Conservation (phyloP, 306 rosid species). For the Quillaja saponaria region DNA sequence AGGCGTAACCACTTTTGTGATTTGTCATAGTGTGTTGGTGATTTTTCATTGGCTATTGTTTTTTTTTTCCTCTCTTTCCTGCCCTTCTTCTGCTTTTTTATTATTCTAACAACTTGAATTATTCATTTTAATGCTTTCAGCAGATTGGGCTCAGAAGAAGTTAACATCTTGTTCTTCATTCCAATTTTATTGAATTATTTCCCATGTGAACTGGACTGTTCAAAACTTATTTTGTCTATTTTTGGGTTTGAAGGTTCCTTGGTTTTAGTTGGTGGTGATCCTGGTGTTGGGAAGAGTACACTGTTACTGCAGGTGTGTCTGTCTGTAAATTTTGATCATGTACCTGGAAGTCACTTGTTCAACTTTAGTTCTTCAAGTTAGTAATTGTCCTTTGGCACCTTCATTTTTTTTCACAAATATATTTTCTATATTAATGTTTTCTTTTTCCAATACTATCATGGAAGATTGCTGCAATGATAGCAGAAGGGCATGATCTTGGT, state of each 20-base stretch:
- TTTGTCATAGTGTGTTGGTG: constrained; percentile 17
- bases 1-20: constrained; percentile 4
- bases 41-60: neutral
- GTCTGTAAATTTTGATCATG: constrained; percentile 11
- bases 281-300: constrained; percentile 99
- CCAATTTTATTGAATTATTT: constrained; percentile 17
- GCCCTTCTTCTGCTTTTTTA: no score
- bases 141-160: constrained; percentile 13
- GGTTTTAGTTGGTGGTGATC: constrained; percentile 88
- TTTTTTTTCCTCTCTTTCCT: neutral
- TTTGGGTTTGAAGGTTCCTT: constrained; percentile 73
- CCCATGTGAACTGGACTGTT: constrained; percentile 5
- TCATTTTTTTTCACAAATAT: neutral
- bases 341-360: constrained; percentile 20
- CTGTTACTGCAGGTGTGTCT: constrained; percentile 73
- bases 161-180: constrained; percentile 9
- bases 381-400: neutral
- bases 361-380: neutral
- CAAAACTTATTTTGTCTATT: constrained; percentile 25
- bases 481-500: constrained; percentile 48
- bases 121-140: constrained; percentile 5
- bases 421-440: neutral
- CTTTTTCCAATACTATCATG: constrained; percentile 28
- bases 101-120: constrained; percentile 11
- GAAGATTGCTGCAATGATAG: constrained; percentile 78